These are phyloP conservation scores for Pleomassaria siparia DNA, from an alignment of 2,329 filamentous ascomycete species.

Conservation along the genomic window DNA sequence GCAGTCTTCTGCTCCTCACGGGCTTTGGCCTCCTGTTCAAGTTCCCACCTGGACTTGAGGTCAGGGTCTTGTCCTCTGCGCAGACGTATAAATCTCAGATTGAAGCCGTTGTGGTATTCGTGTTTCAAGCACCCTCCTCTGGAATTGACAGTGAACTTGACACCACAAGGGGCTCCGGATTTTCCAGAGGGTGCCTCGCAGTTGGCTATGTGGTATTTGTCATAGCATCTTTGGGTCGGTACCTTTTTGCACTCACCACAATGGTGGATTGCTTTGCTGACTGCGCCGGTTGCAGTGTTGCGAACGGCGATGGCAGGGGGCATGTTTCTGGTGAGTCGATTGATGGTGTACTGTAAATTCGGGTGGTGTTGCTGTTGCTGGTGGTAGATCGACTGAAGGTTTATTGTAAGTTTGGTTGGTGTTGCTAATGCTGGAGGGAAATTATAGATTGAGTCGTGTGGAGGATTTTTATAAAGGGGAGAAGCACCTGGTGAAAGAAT, in stretches of 20 bases:
- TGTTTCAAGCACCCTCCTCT: not conserved
- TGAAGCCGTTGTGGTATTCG: not conserved
- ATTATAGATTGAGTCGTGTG: too few relatives aligned
- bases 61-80: not conserved
- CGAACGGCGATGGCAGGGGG: not conserved
- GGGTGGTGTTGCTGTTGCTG: too few relatives aligned
- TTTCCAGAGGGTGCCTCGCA: not conserved
- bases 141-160: not conserved
- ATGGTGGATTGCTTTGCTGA: not conserved
- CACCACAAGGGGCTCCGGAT: not conserved
- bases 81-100: not conserved
- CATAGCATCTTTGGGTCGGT: not conserved
- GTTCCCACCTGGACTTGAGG: too few relatives aligned
- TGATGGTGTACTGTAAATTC: too few relatives aligned
- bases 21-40: too few relatives aligned
- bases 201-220: not conserved
- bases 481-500: too few relatives aligned
- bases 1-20: too few relatives aligned
- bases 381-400: too few relatives aligned
- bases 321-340: not conserved
- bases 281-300: not conserved
- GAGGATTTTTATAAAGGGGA: too few relatives aligned
- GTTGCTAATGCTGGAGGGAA: too few relatives aligned
- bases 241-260: not conserved
- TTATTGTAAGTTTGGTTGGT: too few relatives aligned